phyloP scores from a whole-genome alignment of 495 filamentous ascomycete species.

The Tuber brumale region DNA sequence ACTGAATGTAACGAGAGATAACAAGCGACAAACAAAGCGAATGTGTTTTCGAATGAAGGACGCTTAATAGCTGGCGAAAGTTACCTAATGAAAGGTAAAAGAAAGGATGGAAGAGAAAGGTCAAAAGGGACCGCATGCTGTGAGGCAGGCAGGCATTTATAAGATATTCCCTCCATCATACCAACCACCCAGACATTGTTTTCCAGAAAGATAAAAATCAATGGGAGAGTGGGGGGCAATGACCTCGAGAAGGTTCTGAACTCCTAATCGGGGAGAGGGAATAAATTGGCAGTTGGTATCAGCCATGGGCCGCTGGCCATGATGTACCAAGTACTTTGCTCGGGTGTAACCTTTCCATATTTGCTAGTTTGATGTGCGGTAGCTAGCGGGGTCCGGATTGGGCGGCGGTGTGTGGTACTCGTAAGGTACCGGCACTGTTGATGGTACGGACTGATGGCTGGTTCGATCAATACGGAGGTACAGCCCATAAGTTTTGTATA shows the following conservation, averaged over 20 bases:
- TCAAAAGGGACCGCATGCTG: background rate
- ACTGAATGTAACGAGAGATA: constrained; percentile 27
- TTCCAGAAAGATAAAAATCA: constrained; percentile 15
- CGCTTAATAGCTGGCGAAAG: constrained; percentile 20
- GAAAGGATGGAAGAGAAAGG: constrained; percentile 18
- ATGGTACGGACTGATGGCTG: background rate
- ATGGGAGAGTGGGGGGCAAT: constrained; percentile 10
- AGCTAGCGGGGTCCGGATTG: background rate
- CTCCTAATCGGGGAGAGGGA: background rate
- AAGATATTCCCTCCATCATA: background rate
- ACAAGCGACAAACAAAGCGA: constrained; percentile 32
- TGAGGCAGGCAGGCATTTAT: background rate
- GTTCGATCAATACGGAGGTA: constrained; percentile 5
- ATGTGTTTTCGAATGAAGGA: constrained; percentile 31
- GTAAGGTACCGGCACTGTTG: background rate
- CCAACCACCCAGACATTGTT: background rate
- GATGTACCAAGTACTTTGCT: background rate
- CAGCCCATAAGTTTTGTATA: no score
- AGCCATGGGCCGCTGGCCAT: background rate
- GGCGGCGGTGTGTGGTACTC: background rate
- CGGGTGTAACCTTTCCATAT: background rate
- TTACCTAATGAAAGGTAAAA: constrained; percentile 13
- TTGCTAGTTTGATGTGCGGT: background rate
- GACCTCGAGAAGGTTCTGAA: background rate
- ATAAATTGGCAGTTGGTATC: background rate